Evolutionary conservation across 805 yeast genomes (phyloP), one percentile per base, ranked within the genome.

Genomic region (Candida ponderosae): DNA sequence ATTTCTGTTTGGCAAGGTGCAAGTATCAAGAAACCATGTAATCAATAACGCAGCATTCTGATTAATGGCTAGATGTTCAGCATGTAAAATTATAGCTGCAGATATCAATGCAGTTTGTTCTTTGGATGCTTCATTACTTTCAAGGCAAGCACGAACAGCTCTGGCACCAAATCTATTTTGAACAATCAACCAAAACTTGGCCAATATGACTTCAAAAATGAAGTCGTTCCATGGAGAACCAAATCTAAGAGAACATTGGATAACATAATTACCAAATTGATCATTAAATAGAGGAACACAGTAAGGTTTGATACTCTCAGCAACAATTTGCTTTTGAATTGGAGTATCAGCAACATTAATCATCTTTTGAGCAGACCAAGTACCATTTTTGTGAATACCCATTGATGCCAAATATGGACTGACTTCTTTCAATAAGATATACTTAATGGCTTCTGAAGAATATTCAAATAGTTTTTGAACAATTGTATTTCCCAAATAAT

Each of bases 281-380:
- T 93, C 98, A 53, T 88, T 81, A 56, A 93, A 83, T 46, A 93
- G 66, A 35, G 89, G 85, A 1, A 83, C 85, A 33, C 93, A 75
- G 53, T 82, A 88, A 2, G 95, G 93, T 41, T 76, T 74, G 44
- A 93, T 70, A 30, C 87, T 74, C 19, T 73, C 65, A 8, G 81
- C 78, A 32, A 93, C 83, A 34, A 82, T 56, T 48, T 68, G 62
- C 57, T 76, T 81, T 50, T 79, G 85, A 34, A 74, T 70, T 32
- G 70, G 77, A 34, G 76, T 77, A 44, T 70, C 61, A 4, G 87
- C 81, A 32, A 79, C 79, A 46, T 79, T 82, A 48, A 93, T 88
- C 59, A 93, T 81, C 60, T 90, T 93, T 60, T 93, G 98, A 18
- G 96, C 95, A 2, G 97, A 97, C 98, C 98, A 93, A 5, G 98